Base-by-base conservation (phyloP, 176 grass and related monocot species). In the Oryza officinalis region DNA sequence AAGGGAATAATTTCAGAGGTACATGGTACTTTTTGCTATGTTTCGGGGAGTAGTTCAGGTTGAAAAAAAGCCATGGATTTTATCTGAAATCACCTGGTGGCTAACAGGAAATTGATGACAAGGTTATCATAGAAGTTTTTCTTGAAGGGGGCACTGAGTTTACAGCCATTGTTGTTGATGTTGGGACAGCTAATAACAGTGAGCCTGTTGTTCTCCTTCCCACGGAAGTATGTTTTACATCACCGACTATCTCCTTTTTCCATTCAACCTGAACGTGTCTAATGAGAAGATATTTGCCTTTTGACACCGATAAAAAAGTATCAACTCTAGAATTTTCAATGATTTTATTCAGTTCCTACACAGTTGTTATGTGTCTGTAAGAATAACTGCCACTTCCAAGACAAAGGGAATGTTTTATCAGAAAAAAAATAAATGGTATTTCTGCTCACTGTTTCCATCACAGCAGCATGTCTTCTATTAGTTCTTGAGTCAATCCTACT, bases 81-180 rank as follows among this genome's bases (percentile, higher is more conserved):
- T 13, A 81, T 72, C 27, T 47, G 76, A 68, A 78, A 75, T 31
- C 69, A 28, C 85, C 3, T 65, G 68, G 3, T 87, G 23, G 23
- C 13, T 73, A 11, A 64, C 75, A 92, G 85, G 91, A 83, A 74
- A 98, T 98, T 76, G 93, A 95, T 82, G 89, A 94, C 47, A 93
- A 84, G 74, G 91, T 95, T 84, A 82, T 98, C n/a, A 75, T 95
- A 66, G 93, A 95, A 81, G 77, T 93, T 91, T 98, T 98, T 60
- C 86, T 98, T 52, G 92, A 93, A 92, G 92, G 92, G 52, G 96
- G 93, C 7, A 90, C 78, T 79, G 96, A 98, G 65, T 98, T 98
- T 86, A 95, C 91, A 76, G 89, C 96, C 20, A 98, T 95, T 27
- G 85, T 95, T 68, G 50, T 98, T 90, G 92, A 98, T 91, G 89